A percentile compares a stretch with the other conserved stretches of the same genome.
phyloP scores from a whole-genome alignment of 192 early-diverging fungal genomes.

The Coemansia sp. region DNA sequence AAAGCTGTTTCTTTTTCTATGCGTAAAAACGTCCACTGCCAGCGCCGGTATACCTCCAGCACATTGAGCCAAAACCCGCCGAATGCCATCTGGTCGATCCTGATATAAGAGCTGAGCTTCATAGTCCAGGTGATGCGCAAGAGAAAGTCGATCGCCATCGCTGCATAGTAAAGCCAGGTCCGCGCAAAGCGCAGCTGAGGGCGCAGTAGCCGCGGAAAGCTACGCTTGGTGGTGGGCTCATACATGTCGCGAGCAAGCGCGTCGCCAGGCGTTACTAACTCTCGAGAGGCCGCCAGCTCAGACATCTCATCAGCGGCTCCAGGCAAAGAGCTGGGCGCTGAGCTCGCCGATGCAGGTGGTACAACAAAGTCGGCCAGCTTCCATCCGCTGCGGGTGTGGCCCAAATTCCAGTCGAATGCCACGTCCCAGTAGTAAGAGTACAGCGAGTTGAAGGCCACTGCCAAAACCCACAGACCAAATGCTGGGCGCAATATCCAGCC shows the following conservation, averaged over 20 bases:
- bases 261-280: conserved; percentile 23
- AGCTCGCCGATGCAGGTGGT: conserved; percentile 2
- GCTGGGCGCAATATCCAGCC: conserved; percentile 28
- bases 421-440: conserved; percentile 98
- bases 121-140: conserved; percentile 88
- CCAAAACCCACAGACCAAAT: conserved; percentile 62
- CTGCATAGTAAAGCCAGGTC: conserved; percentile 72
- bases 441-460: conserved; percentile 84
- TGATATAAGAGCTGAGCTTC: conserved; percentile 67
- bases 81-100: conserved; percentile 67
- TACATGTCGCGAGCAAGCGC: conserved; percentile 15
- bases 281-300: conserved; percentile 4
- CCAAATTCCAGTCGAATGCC: conserved; percentile 86
- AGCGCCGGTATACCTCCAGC: conserved; percentile 84
- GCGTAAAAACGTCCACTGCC: conserved; percentile 95
- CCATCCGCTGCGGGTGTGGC: conserved; percentile 38
- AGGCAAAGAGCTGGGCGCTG: conserved; percentile 6
- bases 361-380: conserved; percentile 40
- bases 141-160: conserved; percentile 79
- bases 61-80: conserved; percentile 78
- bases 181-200: conserved; percentile 68
- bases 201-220: conserved; percentile 60
- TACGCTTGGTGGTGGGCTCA: conserved; percentile 12
- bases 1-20: conserved; percentile 66
- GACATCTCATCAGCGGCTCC: conserved; percentile 16